Conservation (phyloP, 345 rosid genomes). For the Populus deltoides region DNA sequence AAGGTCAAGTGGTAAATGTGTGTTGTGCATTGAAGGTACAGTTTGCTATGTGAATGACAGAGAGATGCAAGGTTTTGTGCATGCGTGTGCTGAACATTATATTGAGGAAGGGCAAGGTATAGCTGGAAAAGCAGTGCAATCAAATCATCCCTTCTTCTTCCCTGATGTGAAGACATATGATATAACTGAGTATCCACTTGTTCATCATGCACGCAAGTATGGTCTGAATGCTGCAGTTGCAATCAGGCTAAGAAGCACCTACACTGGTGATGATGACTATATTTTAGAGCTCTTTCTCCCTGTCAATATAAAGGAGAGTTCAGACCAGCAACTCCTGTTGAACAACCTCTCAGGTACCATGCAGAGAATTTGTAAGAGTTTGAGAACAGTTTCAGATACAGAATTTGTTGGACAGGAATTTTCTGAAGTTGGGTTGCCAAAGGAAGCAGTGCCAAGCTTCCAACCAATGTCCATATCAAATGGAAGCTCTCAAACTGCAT, state of each 20-base stretch:
- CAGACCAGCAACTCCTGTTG: conserved; percentile 78
- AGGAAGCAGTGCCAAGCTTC: conserved; percentile 27
- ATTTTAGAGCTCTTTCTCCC: conserved; percentile 86
- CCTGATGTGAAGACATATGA: conserved; percentile 72
- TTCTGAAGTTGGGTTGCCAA: conserved; percentile 27
- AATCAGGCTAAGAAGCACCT: conserved; percentile 79
- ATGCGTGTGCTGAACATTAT: conserved; percentile 69
- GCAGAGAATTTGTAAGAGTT: conserved; percentile 77
- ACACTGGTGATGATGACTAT: conserved; percentile 68
- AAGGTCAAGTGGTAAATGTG: conserved; percentile 31
- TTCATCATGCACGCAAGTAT: conserved; percentile 83
- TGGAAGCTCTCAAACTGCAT: conserved; percentile 35
- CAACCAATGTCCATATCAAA: conserved; percentile 24
- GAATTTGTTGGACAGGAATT: conserved; percentile 36
- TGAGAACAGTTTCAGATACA: conserved; percentile 69
- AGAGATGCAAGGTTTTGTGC: conserved; percentile 72
- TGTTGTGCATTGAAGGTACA: conserved; percentile 62
- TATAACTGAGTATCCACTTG: conserved; percentile 73
- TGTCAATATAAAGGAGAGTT: conserved; percentile 60
- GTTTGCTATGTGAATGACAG: conserved; percentile 73
- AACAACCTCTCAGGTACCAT: conserved; percentile 75
- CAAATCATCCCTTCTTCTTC: conserved; percentile 73
- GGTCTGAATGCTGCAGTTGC: conserved; percentile 91
- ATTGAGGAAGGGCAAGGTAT: conserved; percentile 80
- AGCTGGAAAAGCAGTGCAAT: conserved; percentile 78